Evolutionary conservation across 495 filamentous ascomycete species (phyloP), one percentile per base, ranked within the genome.

Genomic region (Penicillium arizonense): DNA sequence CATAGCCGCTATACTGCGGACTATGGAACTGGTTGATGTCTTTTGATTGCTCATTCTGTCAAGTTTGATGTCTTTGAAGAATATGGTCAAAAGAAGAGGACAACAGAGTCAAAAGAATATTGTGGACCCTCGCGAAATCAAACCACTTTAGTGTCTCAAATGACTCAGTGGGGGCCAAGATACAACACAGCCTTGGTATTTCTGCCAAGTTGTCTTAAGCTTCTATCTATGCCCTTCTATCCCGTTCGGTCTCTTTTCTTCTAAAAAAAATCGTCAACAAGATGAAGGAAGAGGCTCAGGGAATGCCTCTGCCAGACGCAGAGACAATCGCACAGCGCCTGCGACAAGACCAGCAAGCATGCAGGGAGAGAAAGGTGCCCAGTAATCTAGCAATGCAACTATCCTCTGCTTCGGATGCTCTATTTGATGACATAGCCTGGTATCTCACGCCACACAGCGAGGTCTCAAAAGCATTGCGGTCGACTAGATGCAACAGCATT

Each of bases 401-500:
- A 42, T 67, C 57, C 9, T 43, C 47, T 16, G 30, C 40, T 39
- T 30, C 47, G 6, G 46, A 38, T 28, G 23, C 37, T n/a, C 32
- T 61, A 0, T 54, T 56, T 16, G 52, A 62, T 12, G 36, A 21
- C 10, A 59, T 71, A 34, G 54, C 66, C 36, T 30, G 50, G 37
- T 48, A 67, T 26, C 39, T 71, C 38, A 56, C 48, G 16, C 65
- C 63, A 10, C n/a, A 57, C 23, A 24, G 8, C 7, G 40, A 62
- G 3, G 48, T 62, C 1, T 48, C 59, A 3, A 55, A 33, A 30
- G 45, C 57, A 3, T 26, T 65, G 16, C 45, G 35, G 12, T 33
- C 9, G 13, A 23, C 36, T 10, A 61, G 65, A 44, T 73, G 68
- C 43, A 46, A 48, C 23, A 55, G 64, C 11, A 66, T 73, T 11